Evolutionary conservation across 208 protist genomes (phyloP), one percentile per base, ranked within the genome.

Genomic region (Crithidia expoeki): DNA sequence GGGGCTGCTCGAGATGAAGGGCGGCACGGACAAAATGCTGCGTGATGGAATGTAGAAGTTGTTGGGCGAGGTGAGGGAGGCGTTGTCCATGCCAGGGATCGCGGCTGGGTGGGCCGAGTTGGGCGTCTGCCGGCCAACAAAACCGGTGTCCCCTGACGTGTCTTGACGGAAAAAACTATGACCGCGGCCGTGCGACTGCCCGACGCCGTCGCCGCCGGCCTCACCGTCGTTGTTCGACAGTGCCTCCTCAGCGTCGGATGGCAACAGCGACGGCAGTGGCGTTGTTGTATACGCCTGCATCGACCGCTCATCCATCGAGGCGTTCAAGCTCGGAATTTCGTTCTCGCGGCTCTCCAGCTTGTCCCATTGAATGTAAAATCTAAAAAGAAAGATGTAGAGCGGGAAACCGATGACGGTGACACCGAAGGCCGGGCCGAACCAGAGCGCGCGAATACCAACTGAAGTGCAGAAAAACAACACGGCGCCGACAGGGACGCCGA

Each of bases 301-400:
- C 3, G 69, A 68, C 12, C 36, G 69, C 66, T 76, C 62, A 40
- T 84, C 69, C 63, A 79, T 77, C 40, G 66, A 71, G 51, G 64
- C n/a, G 58, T 72, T 71, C 27, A 80, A 62, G 33, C 38, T 68
- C 16, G 64, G 70, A 21, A 71, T 38, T 6, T 83, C 71, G 21
- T 88, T 79, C 27, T 81, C 61, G 51, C 68, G 65, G 3, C 57
- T 25, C 38, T 72, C 51, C 49, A 92, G 53, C 55, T 58, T 56
- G 27, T 84, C 80, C 85, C 90, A 93, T 33, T 76, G 57, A 59
- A 93, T 95, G 65, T 90, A 84, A 28, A 72, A 67, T 46, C 88
- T 75, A 36, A 91, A 71, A 50, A 92, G 71, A 49, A 85, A 93
- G 49, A 82, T 32, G 73, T 93, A 93, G 4, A 77, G 60, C 51